phyloP scores from a whole-genome alignment of 2,329 filamentous ascomycete species.

The Ceratocystis lukuohia region DNA sequence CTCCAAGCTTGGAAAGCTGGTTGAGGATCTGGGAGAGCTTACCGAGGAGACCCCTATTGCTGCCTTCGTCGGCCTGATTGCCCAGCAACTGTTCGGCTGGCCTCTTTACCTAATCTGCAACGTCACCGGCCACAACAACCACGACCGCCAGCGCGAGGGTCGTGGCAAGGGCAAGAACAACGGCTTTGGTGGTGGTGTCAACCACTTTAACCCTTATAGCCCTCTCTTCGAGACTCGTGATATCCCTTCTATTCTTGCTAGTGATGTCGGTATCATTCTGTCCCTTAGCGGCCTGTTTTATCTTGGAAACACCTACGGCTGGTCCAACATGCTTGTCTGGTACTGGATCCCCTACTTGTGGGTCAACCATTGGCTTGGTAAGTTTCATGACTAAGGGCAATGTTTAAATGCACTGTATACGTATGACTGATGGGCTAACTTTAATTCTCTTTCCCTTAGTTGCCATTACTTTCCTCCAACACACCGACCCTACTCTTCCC shows the following conservation, averaged over 20 bases:
- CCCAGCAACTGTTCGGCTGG: slow-evolving; percentile 88
- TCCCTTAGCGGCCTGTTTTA: slow-evolving; percentile 48
- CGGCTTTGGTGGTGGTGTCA: slow-evolving; percentile 66
- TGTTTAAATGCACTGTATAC: neutral
- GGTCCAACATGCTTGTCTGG: slow-evolving; percentile 80
- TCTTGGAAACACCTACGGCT: slow-evolving; percentile 67
- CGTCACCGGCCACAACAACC: slow-evolving; percentile 91
- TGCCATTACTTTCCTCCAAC: slow-evolving; percentile 92
- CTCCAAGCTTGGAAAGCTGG: slow-evolving; percentile 55
- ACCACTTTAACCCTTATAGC: slow-evolving; percentile 83
- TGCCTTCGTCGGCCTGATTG: slow-evolving; percentile 59
- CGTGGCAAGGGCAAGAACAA: slow-evolving; percentile 88
- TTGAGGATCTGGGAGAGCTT: slow-evolving; percentile 75
- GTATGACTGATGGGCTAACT: neutral
- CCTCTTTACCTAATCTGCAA: slow-evolving; percentile 82
- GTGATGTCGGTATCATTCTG: slow-evolving; percentile 67
- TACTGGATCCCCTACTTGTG: slow-evolving; percentile 91
- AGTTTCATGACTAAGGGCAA: slow-evolving; percentile 29
- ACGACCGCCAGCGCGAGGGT: slow-evolving; percentile 80
- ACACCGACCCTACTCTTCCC: slow-evolving; percentile 86
- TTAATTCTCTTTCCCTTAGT: slow-evolving; percentile 38
- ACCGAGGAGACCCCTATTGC: slow-evolving; percentile 87
- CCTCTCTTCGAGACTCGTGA: slow-evolving; percentile 88
- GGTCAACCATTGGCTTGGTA: slow-evolving; percentile 98
- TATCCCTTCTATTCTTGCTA: slow-evolving; percentile 71